Base-by-base conservation (phyloP, 1,284 basidiomycete genomes). In the Apiotrichum domesticum region DNA sequence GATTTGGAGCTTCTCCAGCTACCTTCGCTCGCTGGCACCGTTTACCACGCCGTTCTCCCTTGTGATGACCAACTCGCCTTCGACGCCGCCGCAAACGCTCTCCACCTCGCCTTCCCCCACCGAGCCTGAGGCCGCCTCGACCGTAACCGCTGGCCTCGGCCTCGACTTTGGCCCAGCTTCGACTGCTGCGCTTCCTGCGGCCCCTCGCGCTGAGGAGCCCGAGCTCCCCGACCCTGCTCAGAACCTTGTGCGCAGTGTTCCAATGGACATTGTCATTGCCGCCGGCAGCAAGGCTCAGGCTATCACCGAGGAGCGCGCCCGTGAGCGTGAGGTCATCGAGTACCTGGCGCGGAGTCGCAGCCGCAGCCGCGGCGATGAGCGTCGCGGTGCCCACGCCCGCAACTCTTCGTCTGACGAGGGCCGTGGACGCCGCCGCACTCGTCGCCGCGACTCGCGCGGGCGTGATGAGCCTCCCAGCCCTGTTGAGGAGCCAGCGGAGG, bases 201-300 rank as follows among this genome's bases (percentile, higher is more conserved):
- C 10, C 14, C 47, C n/a, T 9, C 46, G 37, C n/a, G 39, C 33
- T 8, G 49, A 55, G 32, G n/a, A 21, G 2, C 11, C 49, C 14
- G 44, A 46, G 8, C 32, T 37, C 43, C 29, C 29, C 55, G 50
- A 34, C 63, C 57, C 11, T 15, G 59, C 61, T 15, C 57, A 63
- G 35, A 62, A 71, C 43, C 58, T 74, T 47, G 73, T 75, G 29
- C 60, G 70, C 45, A 69, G 67, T 51, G 57, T 75, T 1, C 73
- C 73, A 5, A 68, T 75, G 68, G 67, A 75, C 58, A 75, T 75
- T 54, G 63, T 68, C 34, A 43, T 70, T 14, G 67, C 67, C 9
- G 35, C 59, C 0, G 61, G 59, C 35, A 49, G 54, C 57, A 59
- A 56, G 29, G 62, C 63, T 1, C 60, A 54, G 21, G 56, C 52